phyloP scores from a whole-genome alignment of 176 grass and related monocot genomes.

The Otatea glauca region DNA sequence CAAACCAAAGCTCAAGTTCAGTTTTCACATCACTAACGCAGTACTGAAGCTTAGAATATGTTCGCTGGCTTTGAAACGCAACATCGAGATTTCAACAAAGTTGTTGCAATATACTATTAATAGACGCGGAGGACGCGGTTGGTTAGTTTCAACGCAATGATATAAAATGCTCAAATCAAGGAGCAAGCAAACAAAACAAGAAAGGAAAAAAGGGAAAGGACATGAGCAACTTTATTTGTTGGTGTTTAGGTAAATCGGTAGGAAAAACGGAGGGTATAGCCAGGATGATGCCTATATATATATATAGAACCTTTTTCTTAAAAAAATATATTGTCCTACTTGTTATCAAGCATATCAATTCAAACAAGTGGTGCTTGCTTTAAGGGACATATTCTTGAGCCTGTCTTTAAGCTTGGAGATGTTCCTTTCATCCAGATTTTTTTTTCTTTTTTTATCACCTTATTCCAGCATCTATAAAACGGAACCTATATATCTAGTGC shows the following conservation, averaged over 20 bases:
- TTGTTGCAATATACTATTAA: background rate
- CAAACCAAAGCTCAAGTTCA: slow-evolving; percentile 39
- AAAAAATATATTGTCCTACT: slow-evolving; percentile 30
- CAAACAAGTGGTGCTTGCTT: slow-evolving; percentile 58
- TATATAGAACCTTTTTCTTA: slow-evolving; percentile 43
- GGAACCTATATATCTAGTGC: slow-evolving; percentile 38
- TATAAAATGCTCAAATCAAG: slow-evolving; percentile 47
- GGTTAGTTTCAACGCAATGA: slow-evolving; percentile 34
- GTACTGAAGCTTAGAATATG: slow-evolving; percentile 53
- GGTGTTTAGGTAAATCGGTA: slow-evolving; percentile 34
- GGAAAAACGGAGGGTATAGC: slow-evolving; percentile 26
- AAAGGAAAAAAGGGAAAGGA: slow-evolving; percentile 5
- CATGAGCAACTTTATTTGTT: slow-evolving; percentile 46
- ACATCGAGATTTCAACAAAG: slow-evolving; percentile 41
- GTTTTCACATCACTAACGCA: slow-evolving; percentile 52
- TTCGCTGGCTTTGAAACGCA: slow-evolving; percentile 44
- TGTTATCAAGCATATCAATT: slow-evolving; percentile 47
- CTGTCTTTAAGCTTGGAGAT: slow-evolving; percentile 39
- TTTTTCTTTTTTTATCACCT: slow-evolving; percentile 46
- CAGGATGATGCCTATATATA: slow-evolving; percentile 41
- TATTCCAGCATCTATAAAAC: slow-evolving; percentile 46
- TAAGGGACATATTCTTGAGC: slow-evolving; percentile 61
- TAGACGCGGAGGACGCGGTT: slow-evolving; percentile 39
- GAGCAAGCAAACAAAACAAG: slow-evolving; percentile 38
- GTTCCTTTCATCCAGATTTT: slow-evolving; percentile 62